Evolutionary conservation across 2,329 filamentous ascomycete genomes (phyloP), one percentile per base, ranked within the genome.

Genomic region (Phaeosphaeriaceae sp.): DNA sequence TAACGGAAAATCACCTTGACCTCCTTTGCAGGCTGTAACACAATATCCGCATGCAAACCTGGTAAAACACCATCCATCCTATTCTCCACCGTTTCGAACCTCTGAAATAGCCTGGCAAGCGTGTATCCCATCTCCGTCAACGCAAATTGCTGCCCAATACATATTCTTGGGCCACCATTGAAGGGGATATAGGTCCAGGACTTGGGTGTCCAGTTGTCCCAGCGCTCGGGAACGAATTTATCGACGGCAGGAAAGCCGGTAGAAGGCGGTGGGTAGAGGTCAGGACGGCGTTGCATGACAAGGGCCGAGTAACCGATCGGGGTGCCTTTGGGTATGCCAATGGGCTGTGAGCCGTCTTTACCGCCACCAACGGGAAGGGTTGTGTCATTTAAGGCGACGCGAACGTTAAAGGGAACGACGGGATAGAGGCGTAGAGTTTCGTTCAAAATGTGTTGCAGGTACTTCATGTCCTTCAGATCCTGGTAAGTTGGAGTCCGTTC

Each of bases 401-500:
- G 77, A 17, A 79, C 72, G 57, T 81, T 81, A 70, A 75, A 80
- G 1, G 79, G 79, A 3, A 81, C 77, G 3, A 77, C 73, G 2
- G 79, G 78, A 53, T 79, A 80, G 15, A 81, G 64, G 8, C 79
- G 74, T 4, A 81, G 66, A 1, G 64, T 66, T 38, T 72, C 69
- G 53, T 73, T 71, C 1, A 74, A 37, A 26, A 72, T 63, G 48
- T 72, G 66, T 35, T 68, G 64, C 6, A 72, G 83, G 70, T 93
- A 96, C 63, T 88, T 87, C 91, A 96, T 96, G 58, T 81, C 81
- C 78, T 96, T 96, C 50, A 96, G 80, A 67, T 96, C 84, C 11
- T 84, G 81, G 71, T 95, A 96, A 0, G 87, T 91, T 8, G 78
- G 79, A 3, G 79, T 75, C 5, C 80, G 74, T 12, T 83, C 76